Conservation (phyloP, 306 rosid genomes). For the Urtica urens region DNA sequence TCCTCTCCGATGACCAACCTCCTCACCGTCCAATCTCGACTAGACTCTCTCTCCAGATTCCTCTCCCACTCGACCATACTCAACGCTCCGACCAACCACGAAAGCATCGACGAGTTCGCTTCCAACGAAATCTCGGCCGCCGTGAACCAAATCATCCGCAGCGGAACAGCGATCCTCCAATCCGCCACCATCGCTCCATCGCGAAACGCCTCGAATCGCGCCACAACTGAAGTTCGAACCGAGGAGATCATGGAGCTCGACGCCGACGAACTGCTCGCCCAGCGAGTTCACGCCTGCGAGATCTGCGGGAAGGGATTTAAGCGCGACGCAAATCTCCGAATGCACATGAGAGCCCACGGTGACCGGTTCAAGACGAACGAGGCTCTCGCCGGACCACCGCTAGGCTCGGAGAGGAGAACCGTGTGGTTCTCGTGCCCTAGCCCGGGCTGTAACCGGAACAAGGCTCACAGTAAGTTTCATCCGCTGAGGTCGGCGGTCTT, state of each 20-base stretch:
- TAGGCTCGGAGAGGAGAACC: neutral
- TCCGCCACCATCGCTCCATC: constrained; percentile 32
- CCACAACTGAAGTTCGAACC: constrained; percentile 17
- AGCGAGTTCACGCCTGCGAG: constrained; percentile 76
- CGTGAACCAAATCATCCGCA: constrained; percentile 37
- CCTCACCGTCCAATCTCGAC: constrained; percentile 27
- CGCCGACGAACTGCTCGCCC: constrained; percentile 59
- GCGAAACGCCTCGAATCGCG: constrained; percentile 1
- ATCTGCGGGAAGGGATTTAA: constrained; percentile 88
- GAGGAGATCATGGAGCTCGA: constrained; percentile 58
- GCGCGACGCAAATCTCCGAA: constrained; percentile 83
- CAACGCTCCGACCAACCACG: constrained; percentile 25
- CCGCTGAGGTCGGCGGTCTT: constrained; percentile 60
- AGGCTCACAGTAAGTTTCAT: constrained; percentile 41
- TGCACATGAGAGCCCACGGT: constrained; percentile 97
- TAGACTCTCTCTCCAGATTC: constrained; percentile 46
- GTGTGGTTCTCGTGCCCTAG: constrained; percentile 66
- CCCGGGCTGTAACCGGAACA: constrained; percentile 56
- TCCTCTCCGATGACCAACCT: constrained; percentile 59
- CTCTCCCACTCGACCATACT: constrained; percentile 38
- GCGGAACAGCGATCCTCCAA: constrained; percentile 49
- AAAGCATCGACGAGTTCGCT: constrained; percentile 30
- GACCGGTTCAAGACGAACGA: constrained; percentile 62
- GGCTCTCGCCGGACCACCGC: constrained; percentile 47
- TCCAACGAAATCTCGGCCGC: constrained; percentile 54